phyloP scores from a whole-genome alignment of 257 asterid genomes.

The Gynochthodes officinalis region DNA sequence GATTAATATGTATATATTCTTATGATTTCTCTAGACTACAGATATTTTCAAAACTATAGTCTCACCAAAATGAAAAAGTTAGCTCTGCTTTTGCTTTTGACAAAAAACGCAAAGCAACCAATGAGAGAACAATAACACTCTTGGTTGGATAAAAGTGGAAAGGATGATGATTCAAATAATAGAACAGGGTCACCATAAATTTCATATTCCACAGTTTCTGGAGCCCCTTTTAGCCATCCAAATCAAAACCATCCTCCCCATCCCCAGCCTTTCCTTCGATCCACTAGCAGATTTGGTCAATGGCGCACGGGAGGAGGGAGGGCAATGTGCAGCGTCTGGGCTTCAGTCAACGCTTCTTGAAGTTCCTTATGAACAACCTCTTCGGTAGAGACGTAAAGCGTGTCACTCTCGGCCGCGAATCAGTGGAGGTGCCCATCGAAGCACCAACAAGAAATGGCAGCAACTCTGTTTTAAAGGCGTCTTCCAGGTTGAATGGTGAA shows the following conservation, averaged over 20 bases:
- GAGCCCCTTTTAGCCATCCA: background rate
- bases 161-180: constrained; percentile 8
- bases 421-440: constrained; percentile 21
- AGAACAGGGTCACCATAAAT: constrained; percentile 5
- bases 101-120: background rate
- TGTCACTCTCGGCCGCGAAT: constrained; percentile 11
- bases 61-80: background rate
- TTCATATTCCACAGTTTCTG: background rate
- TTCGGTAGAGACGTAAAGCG: constrained; percentile 1
- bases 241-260: background rate
- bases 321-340: constrained; percentile 23
- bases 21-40: background rate
- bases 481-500: constrained; percentile 24
- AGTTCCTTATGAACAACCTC: constrained; percentile 29
- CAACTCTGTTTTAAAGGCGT: background rate
- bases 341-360: constrained; percentile 40
- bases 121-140: constrained; percentile 2
- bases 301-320: constrained; percentile 28
- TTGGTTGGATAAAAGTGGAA: background rate
- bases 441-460: constrained; percentile 15
- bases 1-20: background rate
- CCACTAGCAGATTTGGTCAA: too few relatives aligned
- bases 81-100: constrained; percentile 1
- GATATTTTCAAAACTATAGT: background rate
- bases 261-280: too few relatives aligned